Percentiles rank a stretch among this genome's conserved stretches.
Conservation (phyloP, 768 basidiomycete species). For the Tricholoma hemisulphureum region DNA sequence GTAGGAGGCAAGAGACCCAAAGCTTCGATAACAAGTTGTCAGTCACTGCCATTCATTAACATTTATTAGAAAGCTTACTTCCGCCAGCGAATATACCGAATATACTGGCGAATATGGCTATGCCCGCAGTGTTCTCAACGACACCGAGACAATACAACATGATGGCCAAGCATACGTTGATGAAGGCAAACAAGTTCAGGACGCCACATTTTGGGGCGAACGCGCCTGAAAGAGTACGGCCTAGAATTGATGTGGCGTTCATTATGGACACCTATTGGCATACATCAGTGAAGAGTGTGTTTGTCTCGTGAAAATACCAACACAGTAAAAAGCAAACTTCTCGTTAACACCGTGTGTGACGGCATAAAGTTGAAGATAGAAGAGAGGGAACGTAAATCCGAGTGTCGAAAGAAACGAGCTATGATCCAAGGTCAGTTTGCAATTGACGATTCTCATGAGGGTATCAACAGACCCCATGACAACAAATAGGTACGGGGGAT, state of each 20-base stretch:
- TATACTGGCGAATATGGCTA: constrained; percentile 31
- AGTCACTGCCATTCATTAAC: constrained; percentile 33
- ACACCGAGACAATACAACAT: constrained; percentile 30
- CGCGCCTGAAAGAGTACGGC: constrained; percentile 28
- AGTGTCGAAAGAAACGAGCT: constrained; percentile 5
- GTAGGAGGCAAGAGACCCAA: constrained; percentile 25
- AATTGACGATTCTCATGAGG: neutral
- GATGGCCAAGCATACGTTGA: constrained; percentile 20
- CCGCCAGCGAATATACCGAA: constrained; percentile 36
- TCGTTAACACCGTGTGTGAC: constrained; percentile 23
- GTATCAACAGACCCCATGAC: neutral
- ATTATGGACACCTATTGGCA: constrained; percentile 46
- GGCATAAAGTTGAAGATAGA: constrained; percentile 38
- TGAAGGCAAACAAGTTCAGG: constrained; percentile 25
- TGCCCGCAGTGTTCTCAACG: constrained; percentile 21
- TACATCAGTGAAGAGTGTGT: neutral
- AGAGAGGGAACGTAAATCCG: constrained; percentile 12
- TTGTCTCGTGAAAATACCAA: neutral
- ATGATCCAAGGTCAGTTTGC: neutral
- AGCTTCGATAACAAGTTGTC: constrained; percentile 1
- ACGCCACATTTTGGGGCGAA: constrained; percentile 28
- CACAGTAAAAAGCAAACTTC: constrained; percentile 26
- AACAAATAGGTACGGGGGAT: neutral
- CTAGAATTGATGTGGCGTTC: constrained; percentile 45
- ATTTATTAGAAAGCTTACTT: constrained; percentile 27